Base-by-base conservation (phyloP, 2,329 filamentous ascomycete genomes). In the Claviceps arundinis region DNA sequence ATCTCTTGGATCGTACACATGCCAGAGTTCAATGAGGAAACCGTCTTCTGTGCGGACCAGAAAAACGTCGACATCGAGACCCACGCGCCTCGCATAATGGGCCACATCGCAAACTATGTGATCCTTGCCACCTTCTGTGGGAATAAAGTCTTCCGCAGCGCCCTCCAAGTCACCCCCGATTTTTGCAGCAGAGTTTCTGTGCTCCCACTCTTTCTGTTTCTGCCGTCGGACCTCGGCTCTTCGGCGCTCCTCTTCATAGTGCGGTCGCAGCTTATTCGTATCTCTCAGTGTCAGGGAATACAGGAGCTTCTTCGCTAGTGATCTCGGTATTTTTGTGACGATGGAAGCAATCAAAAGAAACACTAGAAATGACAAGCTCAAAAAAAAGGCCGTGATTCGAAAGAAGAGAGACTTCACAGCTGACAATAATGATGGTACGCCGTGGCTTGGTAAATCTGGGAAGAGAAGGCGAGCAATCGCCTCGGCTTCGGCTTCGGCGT, bases 21-120 rank as follows among this genome's bases (percentile, higher is more conserved):
- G 91, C 84, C 87, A 95, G 1, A 96, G 73, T 22, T 86, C 81
- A 56, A 96, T 85, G 46, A 96, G 80, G 63, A 95, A 96, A 1
- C 90, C 90, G 61, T 97, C 91, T 64, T 96, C 90, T 0, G 91
- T 96, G 65, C 95, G 85, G 0, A 96, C 89, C 48, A 87, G 75
- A 60, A 89, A 87, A 9, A 78, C 78, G 62, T 96, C 90, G 24
- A 89, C 80, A 55, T 96, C 89, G 1, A 97, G 75, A 0, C 91
- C 91, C 14, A 95, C 89, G 13, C 90, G 76, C 19, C 87, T 77
- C 1, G 91, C 90, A 63, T 97, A 96, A 64, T 96, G 93, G 2
- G 77, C 77, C 19, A 90, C 80, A 60, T 96, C 86, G 61, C 86
- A 88, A 7, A 87, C 68, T 7, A 96, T 70, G 3, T 80, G 83